Conservation (phyloP, 768 basidiomycete genomes). For the Mycena albidolilacea region DNA sequence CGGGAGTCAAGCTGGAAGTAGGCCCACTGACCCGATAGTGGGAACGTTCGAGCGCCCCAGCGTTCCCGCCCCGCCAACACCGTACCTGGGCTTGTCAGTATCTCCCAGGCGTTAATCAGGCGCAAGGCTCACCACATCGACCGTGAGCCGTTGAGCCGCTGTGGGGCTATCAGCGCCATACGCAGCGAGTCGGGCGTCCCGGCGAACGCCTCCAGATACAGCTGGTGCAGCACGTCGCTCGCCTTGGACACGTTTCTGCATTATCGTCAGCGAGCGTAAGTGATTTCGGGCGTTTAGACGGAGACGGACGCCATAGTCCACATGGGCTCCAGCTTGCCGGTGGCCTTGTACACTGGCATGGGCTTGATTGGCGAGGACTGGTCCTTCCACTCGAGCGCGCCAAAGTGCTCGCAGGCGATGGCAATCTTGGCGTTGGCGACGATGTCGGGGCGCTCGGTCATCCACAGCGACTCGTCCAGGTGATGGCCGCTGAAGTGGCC, state of each 20-base stretch:
- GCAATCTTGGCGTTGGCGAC: constrained; percentile 46
- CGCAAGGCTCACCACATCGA: constrained; percentile 41
- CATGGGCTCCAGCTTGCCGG: constrained; percentile 50
- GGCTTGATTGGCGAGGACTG: constrained; percentile 37
- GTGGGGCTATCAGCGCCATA: constrained; percentile 50
- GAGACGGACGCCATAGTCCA: constrained; percentile 51
- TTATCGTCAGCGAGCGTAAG: background rate
- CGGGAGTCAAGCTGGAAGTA: background rate
- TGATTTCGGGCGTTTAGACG: background rate
- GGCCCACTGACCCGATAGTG: constrained; percentile 46
- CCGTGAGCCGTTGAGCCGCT: constrained; percentile 40
- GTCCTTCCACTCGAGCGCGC: constrained; percentile 51
- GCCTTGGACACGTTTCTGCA: constrained; percentile 44
- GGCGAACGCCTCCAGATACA: constrained; percentile 46
- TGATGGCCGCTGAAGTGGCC: constrained; percentile 50
- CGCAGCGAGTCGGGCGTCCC: constrained; percentile 46
- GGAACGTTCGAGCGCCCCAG: constrained; percentile 46
- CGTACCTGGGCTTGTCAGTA: constrained; percentile 35
- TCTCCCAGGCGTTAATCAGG: background rate
- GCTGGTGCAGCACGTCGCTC: constrained; percentile 42
- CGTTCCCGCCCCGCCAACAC: constrained; percentile 47
- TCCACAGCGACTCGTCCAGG: constrained; percentile 49
- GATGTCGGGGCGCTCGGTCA: constrained; percentile 45
- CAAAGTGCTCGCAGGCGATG: constrained; percentile 50
- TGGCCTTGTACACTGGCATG: constrained; percentile 45